Conservation (phyloP, 129 eudicot genomes). For the Artemisia annua region DNA sequence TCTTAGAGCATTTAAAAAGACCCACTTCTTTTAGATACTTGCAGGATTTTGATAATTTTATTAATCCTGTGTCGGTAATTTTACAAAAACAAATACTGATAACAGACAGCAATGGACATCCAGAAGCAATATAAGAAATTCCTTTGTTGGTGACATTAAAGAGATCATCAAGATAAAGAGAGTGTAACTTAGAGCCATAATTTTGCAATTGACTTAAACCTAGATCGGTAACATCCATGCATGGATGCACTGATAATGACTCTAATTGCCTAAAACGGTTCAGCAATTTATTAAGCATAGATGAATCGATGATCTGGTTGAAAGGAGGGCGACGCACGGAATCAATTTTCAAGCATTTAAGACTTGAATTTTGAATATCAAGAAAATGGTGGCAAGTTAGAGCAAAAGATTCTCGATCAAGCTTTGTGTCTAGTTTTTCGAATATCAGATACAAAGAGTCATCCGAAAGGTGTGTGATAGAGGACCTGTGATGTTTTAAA, state of each 20-base stretch:
- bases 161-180: slow-evolving; percentile 50
- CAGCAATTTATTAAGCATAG: slow-evolving; percentile 38
- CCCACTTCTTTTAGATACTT: slow-evolving; percentile 42
- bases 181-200: slow-evolving; percentile 41
- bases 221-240: slow-evolving; percentile 41
- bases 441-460: no score
- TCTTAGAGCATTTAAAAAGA: slow-evolving; percentile 41
- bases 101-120: slow-evolving; percentile 44
- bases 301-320: neutral
- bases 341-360: no score
- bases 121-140: slow-evolving; percentile 32
- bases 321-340: no score
- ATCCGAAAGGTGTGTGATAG: no score
- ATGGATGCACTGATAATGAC: slow-evolving; percentile 48
- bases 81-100: slow-evolving; percentile 55
- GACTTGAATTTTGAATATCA: no score
- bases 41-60: slow-evolving; percentile 49
- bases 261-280: slow-evolving; percentile 45
- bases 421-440: no score
- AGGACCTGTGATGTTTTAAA: no score
- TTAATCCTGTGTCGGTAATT: slow-evolving; percentile 47
- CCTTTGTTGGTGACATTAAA: slow-evolving; percentile 11
- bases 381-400: no score
- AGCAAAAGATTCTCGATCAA: no score
- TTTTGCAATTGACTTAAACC: slow-evolving; percentile 30